These are phyloP conservation scores for Chloranthus sessilifolius DNA, from an alignment of 164 flowering plant species.

Conservation along the genomic window DNA sequence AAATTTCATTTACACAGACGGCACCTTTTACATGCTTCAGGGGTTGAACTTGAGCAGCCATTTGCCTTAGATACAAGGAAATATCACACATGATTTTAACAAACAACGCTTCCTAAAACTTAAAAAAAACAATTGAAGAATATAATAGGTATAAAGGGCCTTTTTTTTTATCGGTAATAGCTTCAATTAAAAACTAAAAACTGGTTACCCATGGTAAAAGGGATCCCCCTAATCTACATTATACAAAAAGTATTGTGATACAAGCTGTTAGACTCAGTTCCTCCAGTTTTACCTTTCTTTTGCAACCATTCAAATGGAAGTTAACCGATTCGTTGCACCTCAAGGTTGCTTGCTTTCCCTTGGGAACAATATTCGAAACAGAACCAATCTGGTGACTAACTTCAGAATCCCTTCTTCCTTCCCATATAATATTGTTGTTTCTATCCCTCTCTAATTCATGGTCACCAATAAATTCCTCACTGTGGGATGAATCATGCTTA, in stretches of 20 bases:
- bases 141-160: conserved; percentile 1
- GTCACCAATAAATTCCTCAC: conserved; percentile 15
- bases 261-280: conserved; percentile 29
- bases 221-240: conserved; percentile 13
- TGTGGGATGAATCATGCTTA: conserved; percentile 18
- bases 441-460: conserved; percentile 10
- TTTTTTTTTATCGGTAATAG: conserved; percentile 12
- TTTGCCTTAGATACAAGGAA: conserved; percentile 8
- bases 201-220: conserved; percentile 17
- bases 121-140: conserved; percentile 1
- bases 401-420: conserved; percentile 11
- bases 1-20: conserved; percentile 10
- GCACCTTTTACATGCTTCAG: conserved; percentile 9
- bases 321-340: conserved; percentile 42
- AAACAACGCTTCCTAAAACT: conserved; percentile 2
- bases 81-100: conserved; percentile 11
- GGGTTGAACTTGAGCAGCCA: conserved; percentile 7
- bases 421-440: conserved; percentile 17
- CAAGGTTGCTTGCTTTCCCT: conserved; percentile 19
- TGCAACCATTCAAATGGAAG: conserved; percentile 33
- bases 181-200: conserved; percentile 15
- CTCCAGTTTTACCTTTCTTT: conserved; percentile 64
- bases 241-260: conserved; percentile 29
- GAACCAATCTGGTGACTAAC: conserved; percentile 10
- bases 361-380: conserved; percentile 16